phyloP scores from a whole-genome alignment of 2,329 filamentous ascomycete species.

The Karstenula rhodostoma region DNA sequence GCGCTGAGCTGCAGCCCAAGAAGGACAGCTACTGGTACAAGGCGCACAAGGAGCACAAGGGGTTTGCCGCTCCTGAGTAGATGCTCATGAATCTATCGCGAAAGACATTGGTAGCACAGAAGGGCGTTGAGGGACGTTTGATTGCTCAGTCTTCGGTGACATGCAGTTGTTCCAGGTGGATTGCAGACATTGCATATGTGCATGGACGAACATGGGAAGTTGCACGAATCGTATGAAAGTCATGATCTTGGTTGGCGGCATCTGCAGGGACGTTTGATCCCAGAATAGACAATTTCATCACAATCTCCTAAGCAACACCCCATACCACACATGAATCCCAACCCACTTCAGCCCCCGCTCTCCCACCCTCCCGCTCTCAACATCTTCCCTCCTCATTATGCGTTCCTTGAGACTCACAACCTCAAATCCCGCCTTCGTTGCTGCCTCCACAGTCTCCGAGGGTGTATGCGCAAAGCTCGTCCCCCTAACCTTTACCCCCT shows the following conservation, averaged over 20 bases:
- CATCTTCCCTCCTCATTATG: constrained; percentile 38
- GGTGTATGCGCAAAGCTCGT: constrained; percentile 66
- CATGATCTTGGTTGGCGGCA: background rate
- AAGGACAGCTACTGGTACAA: constrained; percentile 79
- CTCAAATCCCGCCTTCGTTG: constrained; percentile 45
- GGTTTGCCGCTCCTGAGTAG: constrained; percentile 62
- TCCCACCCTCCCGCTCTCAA: constrained; percentile 40
- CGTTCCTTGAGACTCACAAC: constrained; percentile 40
- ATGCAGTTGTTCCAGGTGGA: background rate
- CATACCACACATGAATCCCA: constrained; percentile 51
- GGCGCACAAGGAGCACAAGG: constrained; percentile 86
- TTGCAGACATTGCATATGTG: background rate
- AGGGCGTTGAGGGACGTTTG: background rate
- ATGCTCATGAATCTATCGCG: too few species aligned
- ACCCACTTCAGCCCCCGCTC: constrained; percentile 52
- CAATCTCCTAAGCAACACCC: constrained; percentile 42
- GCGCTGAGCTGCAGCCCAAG: constrained; percentile 75
- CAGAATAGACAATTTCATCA: background rate
- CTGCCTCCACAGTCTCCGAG: constrained; percentile 61
- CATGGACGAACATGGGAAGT: background rate
- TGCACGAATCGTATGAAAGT: background rate
- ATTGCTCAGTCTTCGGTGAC: background rate
- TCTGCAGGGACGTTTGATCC: background rate
- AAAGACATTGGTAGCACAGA: background rate
- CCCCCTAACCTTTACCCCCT: constrained; percentile 64